A percentile compares a stretch with the other conserved stretches of the same genome.
These are phyloP conservation scores for Chaetomium tenue DNA, from an alignment of 495 filamentous ascomycete genomes.

Conservation along the genomic window DNA sequence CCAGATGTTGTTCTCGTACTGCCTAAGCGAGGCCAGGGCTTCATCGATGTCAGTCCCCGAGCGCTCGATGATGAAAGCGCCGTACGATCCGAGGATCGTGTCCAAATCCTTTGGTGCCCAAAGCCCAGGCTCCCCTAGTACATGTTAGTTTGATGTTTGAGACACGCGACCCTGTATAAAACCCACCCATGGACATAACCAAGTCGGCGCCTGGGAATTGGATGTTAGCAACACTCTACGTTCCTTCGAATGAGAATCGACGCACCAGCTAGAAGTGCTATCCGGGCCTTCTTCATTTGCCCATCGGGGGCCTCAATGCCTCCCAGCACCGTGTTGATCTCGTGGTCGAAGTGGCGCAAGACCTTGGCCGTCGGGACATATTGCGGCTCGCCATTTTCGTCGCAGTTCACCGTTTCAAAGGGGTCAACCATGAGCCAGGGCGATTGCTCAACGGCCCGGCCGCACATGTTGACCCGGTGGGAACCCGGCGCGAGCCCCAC, in stretches of 20 bases:
- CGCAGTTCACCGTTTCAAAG: constrained; percentile 49
- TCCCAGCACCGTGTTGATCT: constrained; percentile 75
- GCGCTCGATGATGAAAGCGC: constrained; percentile 86
- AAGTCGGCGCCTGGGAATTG: constrained; percentile 76
- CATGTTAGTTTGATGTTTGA: constrained; percentile 21
- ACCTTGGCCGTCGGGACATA: constrained; percentile 89
- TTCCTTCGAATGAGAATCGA: too few relatives aligned
- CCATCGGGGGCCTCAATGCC: constrained; percentile 69
- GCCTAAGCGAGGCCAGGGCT: constrained; percentile 69
- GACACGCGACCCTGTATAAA: background rate
- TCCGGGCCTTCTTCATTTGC: constrained; percentile 51
- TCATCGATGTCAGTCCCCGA: constrained; percentile 87
- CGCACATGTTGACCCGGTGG: constrained; percentile 61
- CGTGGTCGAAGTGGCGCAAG: constrained; percentile 82
- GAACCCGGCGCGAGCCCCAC: constrained; percentile 65
- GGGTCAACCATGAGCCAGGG: constrained; percentile 87
- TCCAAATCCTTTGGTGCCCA: constrained; percentile 83
- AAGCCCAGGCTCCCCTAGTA: constrained; percentile 54
- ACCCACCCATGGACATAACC: constrained; percentile 71
- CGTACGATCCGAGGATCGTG: constrained; percentile 82
- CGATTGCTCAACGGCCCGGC: constrained; percentile 72
- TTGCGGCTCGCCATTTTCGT: constrained; percentile 64
- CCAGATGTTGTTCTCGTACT: constrained; percentile 70
- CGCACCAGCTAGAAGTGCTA: constrained; percentile 55
- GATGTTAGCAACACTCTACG: constrained; percentile 2